Evolutionary conservation across 2,329 filamentous ascomycete species (phyloP).

Genomic region (Reticulascus tulasneorum): DNA sequence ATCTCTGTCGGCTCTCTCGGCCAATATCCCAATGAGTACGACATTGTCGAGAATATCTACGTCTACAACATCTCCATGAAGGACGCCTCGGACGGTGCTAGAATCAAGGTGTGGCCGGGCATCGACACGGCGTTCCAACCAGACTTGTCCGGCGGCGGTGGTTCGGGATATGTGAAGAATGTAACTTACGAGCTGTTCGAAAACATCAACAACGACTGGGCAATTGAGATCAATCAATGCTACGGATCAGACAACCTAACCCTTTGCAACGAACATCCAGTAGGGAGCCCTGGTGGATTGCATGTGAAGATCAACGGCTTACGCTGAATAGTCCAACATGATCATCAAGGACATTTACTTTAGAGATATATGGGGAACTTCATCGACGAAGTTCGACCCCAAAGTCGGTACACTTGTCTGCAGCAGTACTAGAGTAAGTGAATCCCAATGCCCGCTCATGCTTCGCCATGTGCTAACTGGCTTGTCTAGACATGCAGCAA

Average conservation of each 20-base stretch:
- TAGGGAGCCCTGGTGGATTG: background rate
- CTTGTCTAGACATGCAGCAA: slow-evolving; percentile 8
- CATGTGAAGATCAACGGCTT: background rate
- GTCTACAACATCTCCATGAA: slow-evolving; percentile 58
- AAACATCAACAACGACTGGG: slow-evolving; percentile 55
- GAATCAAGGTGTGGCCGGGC: slow-evolving; percentile 73
- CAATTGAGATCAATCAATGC: slow-evolving; percentile 23
- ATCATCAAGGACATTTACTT: slow-evolving; percentile 15
- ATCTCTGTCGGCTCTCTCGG: slow-evolving; percentile 70
- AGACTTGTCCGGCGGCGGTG: slow-evolving; percentile 55
- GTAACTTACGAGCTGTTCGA: slow-evolving; percentile 62
- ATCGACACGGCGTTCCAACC: slow-evolving; percentile 41
- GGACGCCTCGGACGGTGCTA: slow-evolving; percentile 60
- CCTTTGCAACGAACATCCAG: slow-evolving; percentile 13
- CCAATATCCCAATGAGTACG: slow-evolving; percentile 59
- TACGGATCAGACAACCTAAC: slow-evolving; percentile 14
- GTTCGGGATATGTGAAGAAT: slow-evolving; percentile 55
- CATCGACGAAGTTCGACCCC: slow-evolving; percentile 13
- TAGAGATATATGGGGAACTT: slow-evolving; percentile 12
- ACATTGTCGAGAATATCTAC: slow-evolving; percentile 67
- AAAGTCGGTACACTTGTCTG: slow-evolving; percentile 12
- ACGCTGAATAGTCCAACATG: slow-evolving; percentile 7
- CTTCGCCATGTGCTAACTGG: background rate
- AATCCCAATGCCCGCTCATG: no score
- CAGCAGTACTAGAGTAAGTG: slow-evolving; percentile 9